Evolutionary conservation across 2,329 filamentous ascomycete genomes (phyloP).

Genomic region (Verticillium dahliae): DNA sequence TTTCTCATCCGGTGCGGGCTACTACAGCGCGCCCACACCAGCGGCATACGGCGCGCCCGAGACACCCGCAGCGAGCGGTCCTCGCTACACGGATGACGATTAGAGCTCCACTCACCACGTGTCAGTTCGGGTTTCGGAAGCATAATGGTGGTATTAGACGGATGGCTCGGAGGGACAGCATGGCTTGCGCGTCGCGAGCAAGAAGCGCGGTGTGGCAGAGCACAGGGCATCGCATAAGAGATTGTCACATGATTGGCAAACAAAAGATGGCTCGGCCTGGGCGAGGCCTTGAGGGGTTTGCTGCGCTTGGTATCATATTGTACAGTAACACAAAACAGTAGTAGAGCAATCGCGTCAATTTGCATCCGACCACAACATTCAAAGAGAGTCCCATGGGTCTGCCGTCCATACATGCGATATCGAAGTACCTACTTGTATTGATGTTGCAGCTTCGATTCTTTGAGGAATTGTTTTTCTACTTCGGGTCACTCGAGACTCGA

Average conservation of each 20-base stretch:
- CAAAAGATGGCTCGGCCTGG: background rate
- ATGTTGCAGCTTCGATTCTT: too few species aligned
- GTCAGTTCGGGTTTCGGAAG: background rate
- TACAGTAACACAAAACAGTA: background rate
- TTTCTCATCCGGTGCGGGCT: constrained; percentile 33
- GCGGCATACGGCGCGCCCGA: constrained; percentile 53
- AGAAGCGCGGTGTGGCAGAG: background rate
- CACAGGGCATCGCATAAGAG: background rate
- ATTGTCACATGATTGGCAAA: background rate
- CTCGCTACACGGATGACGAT: constrained; percentile 48
- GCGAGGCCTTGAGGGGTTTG: background rate
- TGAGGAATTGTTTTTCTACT: too few species aligned
- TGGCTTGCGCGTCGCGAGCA: background rate
- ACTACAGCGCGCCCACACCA: constrained; percentile 58
- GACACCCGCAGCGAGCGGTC: constrained; percentile 55
- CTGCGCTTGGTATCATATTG: background rate
- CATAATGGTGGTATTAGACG: background rate
- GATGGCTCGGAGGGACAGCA: background rate
- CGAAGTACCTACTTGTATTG: too few species aligned
- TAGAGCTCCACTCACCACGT: constrained; percentile 9
- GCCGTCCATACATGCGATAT: too few species aligned
- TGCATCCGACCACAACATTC: background rate
- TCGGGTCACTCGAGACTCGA: too few species aligned
- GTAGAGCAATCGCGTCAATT: background rate
- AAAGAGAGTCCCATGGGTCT: too few species aligned